Evolutionary conservation across 2,329 filamentous ascomycete genomes (phyloP), one percentile per base, ranked within the genome.

Genomic region (Apiospora phragmitis): DNA sequence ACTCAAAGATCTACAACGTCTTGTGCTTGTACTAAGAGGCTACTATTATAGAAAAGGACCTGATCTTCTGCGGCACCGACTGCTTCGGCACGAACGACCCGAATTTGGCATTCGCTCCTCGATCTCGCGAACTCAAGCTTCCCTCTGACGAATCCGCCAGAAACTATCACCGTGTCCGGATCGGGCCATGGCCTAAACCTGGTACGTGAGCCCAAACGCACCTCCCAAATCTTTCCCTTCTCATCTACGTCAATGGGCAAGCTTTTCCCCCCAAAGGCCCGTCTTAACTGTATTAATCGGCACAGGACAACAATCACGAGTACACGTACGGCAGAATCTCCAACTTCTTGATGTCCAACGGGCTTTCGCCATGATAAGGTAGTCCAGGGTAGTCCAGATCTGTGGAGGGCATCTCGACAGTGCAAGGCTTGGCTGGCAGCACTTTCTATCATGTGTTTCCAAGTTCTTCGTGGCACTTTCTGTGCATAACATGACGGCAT

Each of bases 21-120:
- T 41, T 41, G 24, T 24, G n/a, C 14, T 9, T 26, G n/a, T 51
- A 67, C 21, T 67, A 73, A 49, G 29, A 41, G n/a, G 32, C 62
- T 42, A 43, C 18, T 3, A 21, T 26, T 7, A 12, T 18, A 85
- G 84, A 84, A 26, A 77, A 78, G 16, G 86, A 90, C 67, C 71
- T 86, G 14, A 85, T 87, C 7, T 92, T 89, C 78, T 92, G 90
- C 71, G 90, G 89, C 4, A 88, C 89, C 35, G 86, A 91, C 78
- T 92, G 89, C 80, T 76, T 81, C 3, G 81, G 85, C 0, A 81
- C 80, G 18, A 73, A 78, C 51, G 77, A 83, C 1, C 74, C 79
- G 38, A 83, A 89, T 59, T 84, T 86, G 1, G 1, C 84, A 82
- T 14, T 76, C 77, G 29, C 85, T 84, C 0, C 77, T 74, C 68